These are phyloP conservation scores for Kodamaea ohmeri DNA, from an alignment of 1,139 yeast genomes.

Conservation along the genomic window DNA sequence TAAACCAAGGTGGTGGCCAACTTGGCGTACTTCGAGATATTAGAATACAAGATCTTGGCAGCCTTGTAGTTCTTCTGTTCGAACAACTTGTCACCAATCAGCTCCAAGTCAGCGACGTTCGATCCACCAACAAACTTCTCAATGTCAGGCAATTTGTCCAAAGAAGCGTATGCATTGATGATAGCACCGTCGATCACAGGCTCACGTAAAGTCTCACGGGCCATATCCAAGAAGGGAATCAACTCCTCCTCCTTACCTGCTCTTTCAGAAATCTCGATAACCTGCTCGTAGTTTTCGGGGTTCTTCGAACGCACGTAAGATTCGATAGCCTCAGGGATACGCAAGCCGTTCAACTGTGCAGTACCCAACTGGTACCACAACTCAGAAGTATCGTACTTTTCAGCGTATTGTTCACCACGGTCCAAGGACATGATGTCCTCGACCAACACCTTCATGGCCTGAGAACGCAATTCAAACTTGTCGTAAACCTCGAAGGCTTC, in stretches of 20 bases:
- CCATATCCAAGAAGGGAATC: conserved; percentile 83
- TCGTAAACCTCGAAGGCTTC: conserved; percentile 94
- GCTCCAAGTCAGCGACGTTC: conserved; percentile 89
- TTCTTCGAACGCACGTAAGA: conserved; percentile 89
- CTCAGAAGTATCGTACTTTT: conserved; percentile 79
- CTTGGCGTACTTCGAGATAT: conserved; percentile 90
- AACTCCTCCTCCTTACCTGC: conserved; percentile 96
- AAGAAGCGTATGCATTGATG: conserved; percentile 79
- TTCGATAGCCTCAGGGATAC: conserved; percentile 87
- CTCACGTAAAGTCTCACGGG: conserved; percentile 90
- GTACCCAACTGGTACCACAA: conserved; percentile 95
- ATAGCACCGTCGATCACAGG: conserved; percentile 91
- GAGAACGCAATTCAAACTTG: conserved; percentile 71
- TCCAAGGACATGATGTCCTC: conserved; percentile 93
- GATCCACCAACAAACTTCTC: conserved; percentile 81
- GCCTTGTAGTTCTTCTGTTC: conserved; percentile 84
- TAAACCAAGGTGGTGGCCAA: conserved; percentile 93
- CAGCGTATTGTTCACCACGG: conserved; percentile 93
- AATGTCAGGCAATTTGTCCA: conserved; percentile 74
- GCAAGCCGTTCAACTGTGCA: conserved; percentile 92
- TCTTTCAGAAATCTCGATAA: conserved; percentile 91
- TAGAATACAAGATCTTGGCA: conserved; percentile 83
- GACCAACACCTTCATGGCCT: conserved; percentile 87
- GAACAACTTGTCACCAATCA: conserved; percentile 88
- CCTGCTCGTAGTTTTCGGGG: conserved; percentile 86